phyloP scores from a whole-genome alignment of 176 grass and related monocot species.

The Thinopyrum elongatum region DNA sequence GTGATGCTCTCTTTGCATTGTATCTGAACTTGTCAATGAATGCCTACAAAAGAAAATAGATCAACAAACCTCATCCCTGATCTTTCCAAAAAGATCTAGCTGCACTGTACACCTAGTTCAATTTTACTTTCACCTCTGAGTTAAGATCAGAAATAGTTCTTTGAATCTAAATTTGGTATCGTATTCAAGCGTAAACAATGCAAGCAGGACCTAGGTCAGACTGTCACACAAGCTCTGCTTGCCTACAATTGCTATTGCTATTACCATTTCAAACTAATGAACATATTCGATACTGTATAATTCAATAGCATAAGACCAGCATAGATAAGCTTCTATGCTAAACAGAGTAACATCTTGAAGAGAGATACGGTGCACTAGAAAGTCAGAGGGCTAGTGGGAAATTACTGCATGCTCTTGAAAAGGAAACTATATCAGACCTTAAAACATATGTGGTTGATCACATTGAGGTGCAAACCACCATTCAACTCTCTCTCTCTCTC shows the following conservation, averaged over 20 bases:
- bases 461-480: neutral
- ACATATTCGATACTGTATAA: neutral
- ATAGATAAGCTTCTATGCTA: neutral
- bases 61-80: neutral
- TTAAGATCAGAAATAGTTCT: neutral
- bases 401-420: slow-evolving; percentile 6
- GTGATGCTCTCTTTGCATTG: slow-evolving; percentile 91
- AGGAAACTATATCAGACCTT: neutral
- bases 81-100: slow-evolving; percentile 11
- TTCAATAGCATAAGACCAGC: neutral
- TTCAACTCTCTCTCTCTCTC: neutral
- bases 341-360: neutral
- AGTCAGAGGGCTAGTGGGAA: neutral
- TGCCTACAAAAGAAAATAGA: slow-evolving; percentile 47
- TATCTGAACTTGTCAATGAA: slow-evolving; percentile 97
- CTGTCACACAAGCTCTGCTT: neutral
- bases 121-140: slow-evolving; percentile 12
- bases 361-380: slow-evolving; percentile 2
- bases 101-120: neutral
- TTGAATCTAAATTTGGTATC: neutral
- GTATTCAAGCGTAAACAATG: neutral
- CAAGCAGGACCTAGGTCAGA: neutral
- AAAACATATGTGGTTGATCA: neutral
- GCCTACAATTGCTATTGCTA: neutral
- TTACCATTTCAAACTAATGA: slow-evolving; percentile 19